Conservation (phyloP, 2,329 filamentous ascomycete genomes). For the Thyridium curvatum region DNA sequence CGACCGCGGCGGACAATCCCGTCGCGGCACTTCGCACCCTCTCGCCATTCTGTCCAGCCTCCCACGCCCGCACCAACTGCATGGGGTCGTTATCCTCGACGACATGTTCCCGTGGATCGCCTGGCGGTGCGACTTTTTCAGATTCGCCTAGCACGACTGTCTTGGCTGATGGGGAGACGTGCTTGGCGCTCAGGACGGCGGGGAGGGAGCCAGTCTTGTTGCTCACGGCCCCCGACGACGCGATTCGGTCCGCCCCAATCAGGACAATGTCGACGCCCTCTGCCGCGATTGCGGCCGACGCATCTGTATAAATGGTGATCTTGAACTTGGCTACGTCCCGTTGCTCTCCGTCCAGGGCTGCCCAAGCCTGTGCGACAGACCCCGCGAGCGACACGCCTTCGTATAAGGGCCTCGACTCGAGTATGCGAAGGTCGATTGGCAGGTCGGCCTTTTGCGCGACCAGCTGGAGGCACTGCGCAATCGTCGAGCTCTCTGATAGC, state of each 20-base stretch:
- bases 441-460: slow-evolving; percentile 23
- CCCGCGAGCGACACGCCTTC: slow-evolving; percentile 55
- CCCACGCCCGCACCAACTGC: slow-evolving; percentile 47
- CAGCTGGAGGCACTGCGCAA: slow-evolving; percentile 40
- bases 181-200: slow-evolving; percentile 46
- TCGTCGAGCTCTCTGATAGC: slow-evolving; percentile 57
- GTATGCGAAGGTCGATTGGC: slow-evolving; percentile 47
- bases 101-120: slow-evolving; percentile 32
- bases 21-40: slow-evolving; percentile 13
- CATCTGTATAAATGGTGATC: slow-evolving; percentile 52
- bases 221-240: slow-evolving; percentile 48
- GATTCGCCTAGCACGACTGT: slow-evolving; percentile 51
- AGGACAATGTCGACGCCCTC: slow-evolving; percentile 49
- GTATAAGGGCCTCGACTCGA: slow-evolving; percentile 62
- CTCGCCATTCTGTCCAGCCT: slow-evolving; percentile 13
- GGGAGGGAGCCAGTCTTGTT: slow-evolving; percentile 63
- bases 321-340: slow-evolving; percentile 23
- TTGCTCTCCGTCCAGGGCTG: too few species aligned
- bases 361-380: slow-evolving; percentile 24
- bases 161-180: slow-evolving; percentile 36
- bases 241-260: slow-evolving; percentile 59
- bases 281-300: slow-evolving; percentile 49
- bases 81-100: slow-evolving; percentile 43
- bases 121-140: slow-evolving; percentile 53
- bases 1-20: slow-evolving; percentile 3